Evolutionary conservation across 192 early-diverging fungal species (phyloP).

Genomic region (Mortierella alpina): DNA sequence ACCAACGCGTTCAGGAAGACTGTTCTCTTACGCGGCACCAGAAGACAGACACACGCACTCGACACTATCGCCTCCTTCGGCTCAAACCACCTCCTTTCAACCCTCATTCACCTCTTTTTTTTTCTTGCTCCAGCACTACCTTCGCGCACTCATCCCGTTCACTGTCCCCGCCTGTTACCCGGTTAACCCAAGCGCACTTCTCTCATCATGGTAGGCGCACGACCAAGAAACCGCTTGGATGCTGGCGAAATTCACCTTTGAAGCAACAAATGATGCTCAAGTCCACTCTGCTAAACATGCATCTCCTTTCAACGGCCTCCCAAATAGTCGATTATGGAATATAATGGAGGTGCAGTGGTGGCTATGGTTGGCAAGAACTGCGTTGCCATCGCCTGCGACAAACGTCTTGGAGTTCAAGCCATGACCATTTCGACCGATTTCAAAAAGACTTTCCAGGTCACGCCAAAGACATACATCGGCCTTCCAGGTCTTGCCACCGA

Average conservation of each 20-base stretch:
- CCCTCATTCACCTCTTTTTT: not conserved
- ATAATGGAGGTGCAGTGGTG: slow-evolving; percentile 94
- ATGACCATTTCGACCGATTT: slow-evolving; percentile 96
- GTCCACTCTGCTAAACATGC: not conserved
- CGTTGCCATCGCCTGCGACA: slow-evolving; percentile 97
- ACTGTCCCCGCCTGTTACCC: too few species aligned
- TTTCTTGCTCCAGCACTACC: not conserved
- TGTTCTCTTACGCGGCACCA: slow-evolving; percentile 3
- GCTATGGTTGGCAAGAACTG: slow-evolving; percentile 99
- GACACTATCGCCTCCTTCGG: not conserved
- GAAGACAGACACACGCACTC: not conserved
- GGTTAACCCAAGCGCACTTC: too few species aligned
- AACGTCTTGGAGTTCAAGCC: slow-evolving; percentile 91
- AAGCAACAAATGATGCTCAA: too few species aligned
- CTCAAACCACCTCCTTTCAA: not conserved
- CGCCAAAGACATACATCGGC: slow-evolving; percentile 88
- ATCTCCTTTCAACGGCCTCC: not conserved
- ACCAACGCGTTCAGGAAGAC: not conserved
- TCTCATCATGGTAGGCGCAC: too few species aligned
- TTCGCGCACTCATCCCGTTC: too few species aligned
- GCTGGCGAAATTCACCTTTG: too few species aligned
- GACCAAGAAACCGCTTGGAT: too few species aligned
- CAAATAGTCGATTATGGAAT: slow-evolving; percentile 86
- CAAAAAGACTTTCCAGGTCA: slow-evolving; percentile 91
- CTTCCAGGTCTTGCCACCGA: slow-evolving; percentile 96